Evolutionary conservation across 192 early-diverging fungal genomes (phyloP), one percentile per base, ranked within the genome.

Genomic region (Linderina pennispora): DNA sequence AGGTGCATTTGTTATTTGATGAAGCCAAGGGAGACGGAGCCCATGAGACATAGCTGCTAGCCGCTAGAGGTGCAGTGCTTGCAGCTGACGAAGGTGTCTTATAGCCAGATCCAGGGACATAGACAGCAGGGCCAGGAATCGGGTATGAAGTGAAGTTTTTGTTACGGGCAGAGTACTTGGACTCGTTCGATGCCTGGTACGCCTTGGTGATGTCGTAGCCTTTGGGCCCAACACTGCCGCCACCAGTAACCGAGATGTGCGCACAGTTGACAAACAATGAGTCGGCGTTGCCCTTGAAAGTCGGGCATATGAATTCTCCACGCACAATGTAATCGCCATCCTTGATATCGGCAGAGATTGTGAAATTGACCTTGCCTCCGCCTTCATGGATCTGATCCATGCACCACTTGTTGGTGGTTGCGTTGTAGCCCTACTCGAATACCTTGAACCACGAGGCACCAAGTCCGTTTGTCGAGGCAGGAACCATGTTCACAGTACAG

Each of bases 371-470:
- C 14, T 13, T 11, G 7, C 48, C 48, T 9, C 40, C n/a, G 18
- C 31, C 40, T 23, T 50, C 48, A 21, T 40, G 25, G 1, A 50
- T 25, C 28, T 40, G 38, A 15, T 19, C 20, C 24, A 37, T 50
- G 15, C 48, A 50, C 48, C 48, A 50, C 26, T 50, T 39, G 2
- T 32, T 40, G 0, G 36, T 19, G 11, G 14, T 17, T 4, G 36
- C 4, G 32, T 40, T 25, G 21, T 36, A 50, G 8, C 48, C 48
- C 2, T 40, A 15, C 38, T 50, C 48, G 20, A 23, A 50, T 15
- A 50, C 28, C 37, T 50, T 50, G 37, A 50, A 50, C 48, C 48
- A 50, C 15, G n/a, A n/a, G n/a, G n/a, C n/a, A n/a, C n/a, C n/a
- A n/a, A n/a, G n/a, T n/a, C n/a, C n/a, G n/a, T n/a, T n/a, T n/a